phyloP scores from a whole-genome alignment of 306 rosid species.

The Cicer chorassanicum region DNA sequence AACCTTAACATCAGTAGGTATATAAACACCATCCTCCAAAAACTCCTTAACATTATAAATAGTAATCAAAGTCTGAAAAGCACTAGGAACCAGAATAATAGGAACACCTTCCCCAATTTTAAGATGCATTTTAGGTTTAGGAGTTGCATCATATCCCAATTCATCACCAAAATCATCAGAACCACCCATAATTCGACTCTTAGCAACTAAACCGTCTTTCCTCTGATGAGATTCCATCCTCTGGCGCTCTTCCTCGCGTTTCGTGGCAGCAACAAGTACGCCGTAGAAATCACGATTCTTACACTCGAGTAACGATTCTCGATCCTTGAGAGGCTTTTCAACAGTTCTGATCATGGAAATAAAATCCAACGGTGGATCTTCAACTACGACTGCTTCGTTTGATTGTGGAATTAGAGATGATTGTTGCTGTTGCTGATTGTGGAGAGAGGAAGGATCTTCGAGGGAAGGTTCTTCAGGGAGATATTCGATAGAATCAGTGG shows the following conservation, averaged over 20 bases:
- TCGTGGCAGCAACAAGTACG: slow-evolving; percentile 74
- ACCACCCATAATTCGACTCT: slow-evolving; percentile 81
- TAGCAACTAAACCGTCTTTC: slow-evolving; percentile 93
- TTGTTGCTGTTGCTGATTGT: not conserved
- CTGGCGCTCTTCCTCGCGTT: slow-evolving; percentile 94
- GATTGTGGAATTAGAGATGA: not conserved
- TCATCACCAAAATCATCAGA: slow-evolving; percentile 82
- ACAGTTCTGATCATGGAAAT: slow-evolving; percentile 60
- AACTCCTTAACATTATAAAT: slow-evolving; percentile 93
- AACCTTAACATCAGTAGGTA: slow-evolving; percentile 87
- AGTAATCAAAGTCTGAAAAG: slow-evolving; percentile 88
- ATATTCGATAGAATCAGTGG: slow-evolving; percentile 84
- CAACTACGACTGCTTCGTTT: not conserved
- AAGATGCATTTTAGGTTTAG: slow-evolving; percentile 80
- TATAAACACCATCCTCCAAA: slow-evolving; percentile 87
- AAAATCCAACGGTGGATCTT: slow-evolving; percentile 44
- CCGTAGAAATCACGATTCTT: slow-evolving; percentile 79
- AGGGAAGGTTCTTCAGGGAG: slow-evolving; percentile 58
- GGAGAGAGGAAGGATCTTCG: slow-evolving; percentile 30
- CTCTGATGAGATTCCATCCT: slow-evolving; percentile 87
- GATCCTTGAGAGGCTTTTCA: slow-evolving; percentile 85
- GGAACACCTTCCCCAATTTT: slow-evolving; percentile 97
- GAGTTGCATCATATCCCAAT: slow-evolving; percentile 62
- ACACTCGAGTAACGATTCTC: slow-evolving; percentile 79
- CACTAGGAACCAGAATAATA: slow-evolving; percentile 88